A percentile compares a stretch with the other conserved stretches of the same genome.
Evolutionary conservation across 257 asterid genomes (phyloP).

Genomic region (Penstemon eatonii): DNA sequence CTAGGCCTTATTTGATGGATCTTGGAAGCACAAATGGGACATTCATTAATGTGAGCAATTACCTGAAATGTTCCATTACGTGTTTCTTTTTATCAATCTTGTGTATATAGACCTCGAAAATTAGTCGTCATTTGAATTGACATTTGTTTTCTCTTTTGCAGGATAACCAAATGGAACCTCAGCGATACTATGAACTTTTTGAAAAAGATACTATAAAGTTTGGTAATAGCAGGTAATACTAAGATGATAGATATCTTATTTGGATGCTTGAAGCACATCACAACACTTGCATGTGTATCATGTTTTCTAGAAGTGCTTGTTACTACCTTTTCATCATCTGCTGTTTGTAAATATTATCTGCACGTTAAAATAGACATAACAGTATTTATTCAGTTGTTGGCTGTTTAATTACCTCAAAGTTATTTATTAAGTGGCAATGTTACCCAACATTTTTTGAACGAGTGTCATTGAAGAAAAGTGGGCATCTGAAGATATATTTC

Average conservation of each 20-base stretch:
- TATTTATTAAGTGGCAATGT: too few relatives aligned
- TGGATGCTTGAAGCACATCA: constrained; percentile 21
- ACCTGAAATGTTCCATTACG: too few relatives aligned
- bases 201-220: constrained; percentile 91
- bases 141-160: constrained; percentile 35
- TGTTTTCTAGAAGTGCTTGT: not conserved
- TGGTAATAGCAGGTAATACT: constrained; percentile 86
- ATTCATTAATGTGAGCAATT: constrained; percentile 69
- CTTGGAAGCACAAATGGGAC: constrained; percentile 98
- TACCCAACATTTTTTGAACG: too few relatives aligned
- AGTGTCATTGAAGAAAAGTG: too few relatives aligned
- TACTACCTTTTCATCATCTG: too few relatives aligned
- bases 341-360: too few relatives aligned
- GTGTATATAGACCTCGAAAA: constrained; percentile 14
- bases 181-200: constrained; percentile 79
- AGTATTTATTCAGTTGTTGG: too few relatives aligned
- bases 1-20: constrained; percentile 96
- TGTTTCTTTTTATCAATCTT: too few relatives aligned
- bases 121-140: constrained; percentile 10
- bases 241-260: constrained; percentile 5
- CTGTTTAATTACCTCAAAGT: too few relatives aligned
- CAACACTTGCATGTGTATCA: not conserved
- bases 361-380: too few relatives aligned
- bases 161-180: constrained; percentile 62
- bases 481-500: too few relatives aligned